A percentile compares a stretch with the other conserved stretches of the same genome.
Evolutionary conservation across 768 basidiomycete species (phyloP).

Genomic region (Lepiota venenata): DNA sequence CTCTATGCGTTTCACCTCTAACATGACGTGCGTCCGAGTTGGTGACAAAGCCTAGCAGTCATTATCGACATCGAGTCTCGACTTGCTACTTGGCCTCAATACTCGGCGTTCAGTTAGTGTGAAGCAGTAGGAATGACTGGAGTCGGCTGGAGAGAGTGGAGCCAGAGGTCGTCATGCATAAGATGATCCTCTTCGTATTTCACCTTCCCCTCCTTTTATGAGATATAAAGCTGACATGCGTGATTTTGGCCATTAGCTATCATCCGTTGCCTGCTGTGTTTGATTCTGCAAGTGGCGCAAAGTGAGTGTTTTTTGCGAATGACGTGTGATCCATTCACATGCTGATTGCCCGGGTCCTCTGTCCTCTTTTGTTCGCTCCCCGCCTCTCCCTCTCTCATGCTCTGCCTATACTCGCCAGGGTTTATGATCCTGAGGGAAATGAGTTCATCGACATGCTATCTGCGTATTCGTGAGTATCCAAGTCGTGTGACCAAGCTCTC

Average conservation of each 20-base stretch:
- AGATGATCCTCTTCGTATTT: conserved; percentile 16
- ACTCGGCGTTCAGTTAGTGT: conserved; percentile 2
- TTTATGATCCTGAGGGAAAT: conserved; percentile 93
- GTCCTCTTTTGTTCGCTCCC: neutral
- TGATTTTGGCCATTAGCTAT: conserved; percentile 67
- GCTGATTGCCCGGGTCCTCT: conserved; percentile 1
- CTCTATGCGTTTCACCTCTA: conserved; percentile 5
- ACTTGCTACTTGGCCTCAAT: neutral
- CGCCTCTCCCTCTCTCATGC: conserved; percentile 14
- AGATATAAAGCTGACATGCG: conserved; percentile 31
- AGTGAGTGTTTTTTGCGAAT: conserved; percentile 58
- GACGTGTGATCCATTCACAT: conserved; percentile 15
- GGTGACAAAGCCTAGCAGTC: neutral
- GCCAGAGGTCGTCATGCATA: conserved; percentile 5
- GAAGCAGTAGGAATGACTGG: neutral
- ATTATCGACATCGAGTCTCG: conserved; percentile 1
- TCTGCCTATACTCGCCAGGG: conserved; percentile 30
- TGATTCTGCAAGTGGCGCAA: conserved; percentile 84
- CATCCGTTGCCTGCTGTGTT: conserved; percentile 95
- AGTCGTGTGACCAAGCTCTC: neutral
- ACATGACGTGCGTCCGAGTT: conserved; percentile 1
- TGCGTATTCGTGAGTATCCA: conserved; percentile 81
- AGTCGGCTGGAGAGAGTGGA: neutral
- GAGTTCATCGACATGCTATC: conserved; percentile 98
- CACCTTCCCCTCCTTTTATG: conserved; percentile 20